Base-by-base conservation (phyloP, 257 asterid species). In the Solanum virginianum region DNA sequence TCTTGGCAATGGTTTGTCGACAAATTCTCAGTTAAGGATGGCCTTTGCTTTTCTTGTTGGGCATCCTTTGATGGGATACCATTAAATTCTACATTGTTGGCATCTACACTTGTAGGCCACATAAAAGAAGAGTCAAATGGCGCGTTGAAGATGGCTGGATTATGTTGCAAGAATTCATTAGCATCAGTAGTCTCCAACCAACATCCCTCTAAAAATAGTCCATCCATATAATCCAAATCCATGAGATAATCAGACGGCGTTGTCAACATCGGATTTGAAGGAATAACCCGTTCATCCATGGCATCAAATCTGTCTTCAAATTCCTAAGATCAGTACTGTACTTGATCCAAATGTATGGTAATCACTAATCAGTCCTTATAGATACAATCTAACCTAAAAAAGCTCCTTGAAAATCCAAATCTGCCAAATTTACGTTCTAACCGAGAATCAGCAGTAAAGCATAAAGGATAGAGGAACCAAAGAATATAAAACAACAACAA, bases 141-240 rank as follows among this genome's bases (percentile, higher is more conserved):
- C 8, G 93, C 91, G 86, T 83, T 85, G 47, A 92, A 88, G 54
- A 85, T 81, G n/a, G 91, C 77, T 84, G 91, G 84, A 71, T 90
- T 90, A 63, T 90, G 88, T 55, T 85, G 87, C 39, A 92, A 86
- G 91, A 91, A 89, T 22, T 93, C 94, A 63, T 94, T 89, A 91
- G 84, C 91, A 74, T 93, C 94, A 82, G 89, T 86, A 54, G 96
- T 86, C 80, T 94, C 98, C 87, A 96, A 88, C 99, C 97, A 93
- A 86, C 95, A 93, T 29, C 98, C 98, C 39, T 93, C 98, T 26
- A 91, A 86, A 72, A 96, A 86, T 2, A 96, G 85, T 69, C 91
- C 97, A 88, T 94, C 98, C 94, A 94, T 90, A 89, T 85, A 92
- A 93, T 94, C 99, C 88, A 93, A 86, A 91, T 96, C 98, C 95